Base-by-base conservation (phyloP, 176 grass and related monocot species). In the Triticum urartu region DNA sequence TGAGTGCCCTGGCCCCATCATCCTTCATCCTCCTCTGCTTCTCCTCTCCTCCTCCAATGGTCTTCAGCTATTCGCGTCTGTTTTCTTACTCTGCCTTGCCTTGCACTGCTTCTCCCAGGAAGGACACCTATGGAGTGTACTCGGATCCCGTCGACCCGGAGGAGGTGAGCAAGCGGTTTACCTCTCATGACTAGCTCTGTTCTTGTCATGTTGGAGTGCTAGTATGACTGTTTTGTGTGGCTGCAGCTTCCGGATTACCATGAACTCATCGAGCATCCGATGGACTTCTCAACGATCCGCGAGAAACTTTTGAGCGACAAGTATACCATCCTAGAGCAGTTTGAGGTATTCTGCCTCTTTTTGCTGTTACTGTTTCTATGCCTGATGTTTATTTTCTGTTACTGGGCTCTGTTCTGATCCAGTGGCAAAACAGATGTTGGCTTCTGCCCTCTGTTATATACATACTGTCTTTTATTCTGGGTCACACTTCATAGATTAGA, bases 221-320 rank as follows among this genome's bases (percentile, higher is more conserved):
- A 52, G 4, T 65, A 33, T 52, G 11, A 54, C 15, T 52, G 10
- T 61, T 89, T 5, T 87, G 30, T 82, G 47, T 83, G n/a, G 9
- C 63, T 89, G 78, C 91, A 95, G 93, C 91, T 95, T 61, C 93
- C 93, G 40, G 91, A 95, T 82, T 95, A 95, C 78, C 73, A 80
- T 40, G 93, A 93, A 42, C 86, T 91, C 39, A 87, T 95, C 32
- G 90, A 89, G 11, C 88, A 89, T 76, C 90, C 93, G 0, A 95
- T 95, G 90, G 93, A 95, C 83, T 92, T 90, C 62, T 79, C 90
- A 24, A 95, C 93, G 6, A 88, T 92, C 25, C 87, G 93, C 8
- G 91, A 92, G 60, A 95, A 95, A 67, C 89, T 95, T 38, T 80
- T 92, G 82, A 89, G 80, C 22, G 87, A 90, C 71, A 80, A 81